Evolutionary conservation across 2,329 filamentous ascomycete species (phyloP).

Genomic region (Leptographium flavum): DNA sequence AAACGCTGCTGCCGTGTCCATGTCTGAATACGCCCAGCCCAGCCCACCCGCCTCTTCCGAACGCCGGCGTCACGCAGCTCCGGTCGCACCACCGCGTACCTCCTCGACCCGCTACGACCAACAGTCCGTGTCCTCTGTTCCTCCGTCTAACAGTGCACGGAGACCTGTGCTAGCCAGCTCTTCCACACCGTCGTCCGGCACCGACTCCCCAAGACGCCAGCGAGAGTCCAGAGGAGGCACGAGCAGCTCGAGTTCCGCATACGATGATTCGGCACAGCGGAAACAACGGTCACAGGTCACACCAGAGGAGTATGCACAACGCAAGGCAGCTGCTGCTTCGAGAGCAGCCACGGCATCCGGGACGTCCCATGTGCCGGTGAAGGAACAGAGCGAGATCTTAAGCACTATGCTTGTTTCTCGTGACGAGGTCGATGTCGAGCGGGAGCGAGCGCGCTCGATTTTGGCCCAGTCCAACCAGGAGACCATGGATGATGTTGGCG

Average conservation of each 20-base stretch:
- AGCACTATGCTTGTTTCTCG: conserved; percentile 65
- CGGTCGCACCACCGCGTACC: conserved; percentile 65
- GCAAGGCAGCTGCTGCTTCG: background rate
- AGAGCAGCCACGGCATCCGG: conserved; percentile 20
- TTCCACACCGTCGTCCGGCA: background rate
- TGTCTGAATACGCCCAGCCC: conserved; percentile 23
- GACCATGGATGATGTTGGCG: conserved; percentile 26
- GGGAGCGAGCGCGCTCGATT: conserved; percentile 55
- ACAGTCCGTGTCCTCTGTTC: conserved; percentile 8
- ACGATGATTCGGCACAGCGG: conserved; percentile 25
- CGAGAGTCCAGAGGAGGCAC: conserved; percentile 17
- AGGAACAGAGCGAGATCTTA: conserved; percentile 67
- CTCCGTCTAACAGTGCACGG: conserved; percentile 20
- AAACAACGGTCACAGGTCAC: conserved; percentile 15
- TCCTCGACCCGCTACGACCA: conserved; percentile 53
- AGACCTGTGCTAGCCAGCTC: conserved; percentile 14
- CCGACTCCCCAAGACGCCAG: conserved; percentile 25
- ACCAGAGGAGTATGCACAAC: conserved; percentile 24
- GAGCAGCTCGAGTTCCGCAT: background rate
- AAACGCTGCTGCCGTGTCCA: conserved; percentile 12
- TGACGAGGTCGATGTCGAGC: conserved; percentile 56
- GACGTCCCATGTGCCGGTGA: conserved; percentile 44
- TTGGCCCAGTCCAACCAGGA: conserved; percentile 36
- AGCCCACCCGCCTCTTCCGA: conserved; percentile 26
- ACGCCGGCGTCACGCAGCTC: conserved; percentile 41